phyloP scores from a whole-genome alignment of 352 stramenopile genomes.

The Pseudoperonospora humuli region DNA sequence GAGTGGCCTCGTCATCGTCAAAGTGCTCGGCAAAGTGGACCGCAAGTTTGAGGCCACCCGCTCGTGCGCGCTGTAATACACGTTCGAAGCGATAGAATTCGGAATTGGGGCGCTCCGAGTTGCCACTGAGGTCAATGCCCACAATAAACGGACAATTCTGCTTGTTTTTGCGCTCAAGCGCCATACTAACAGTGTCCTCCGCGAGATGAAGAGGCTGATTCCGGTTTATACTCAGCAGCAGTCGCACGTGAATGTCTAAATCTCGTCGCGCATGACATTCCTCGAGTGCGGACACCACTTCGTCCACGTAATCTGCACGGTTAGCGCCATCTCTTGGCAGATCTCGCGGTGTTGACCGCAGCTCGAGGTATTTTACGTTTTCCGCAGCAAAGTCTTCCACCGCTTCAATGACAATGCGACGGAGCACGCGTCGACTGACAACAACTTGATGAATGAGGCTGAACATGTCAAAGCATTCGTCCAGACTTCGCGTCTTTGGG shows the following conservation, averaged over 20 bases:
- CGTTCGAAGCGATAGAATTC: slow-evolving; percentile 82
- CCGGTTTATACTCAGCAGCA: slow-evolving; percentile 79
- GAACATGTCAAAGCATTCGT: slow-evolving; percentile 88
- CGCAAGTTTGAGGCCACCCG: slow-evolving; percentile 74
- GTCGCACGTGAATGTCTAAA: slow-evolving; percentile 60
- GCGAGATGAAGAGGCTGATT: slow-evolving; percentile 59
- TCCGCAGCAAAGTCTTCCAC: slow-evolving; percentile 79
- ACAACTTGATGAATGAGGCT: slow-evolving; percentile 78
- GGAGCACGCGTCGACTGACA: slow-evolving; percentile 51
- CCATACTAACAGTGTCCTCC: slow-evolving; percentile 53
- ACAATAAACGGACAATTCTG: slow-evolving; percentile 51
- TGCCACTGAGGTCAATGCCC: slow-evolving; percentile 82
- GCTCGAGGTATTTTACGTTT: slow-evolving; percentile 80
- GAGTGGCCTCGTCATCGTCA: slow-evolving; percentile 65
- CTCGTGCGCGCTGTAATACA: slow-evolving; percentile 59
- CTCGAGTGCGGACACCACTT: slow-evolving; percentile 57
- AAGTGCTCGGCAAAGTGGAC: slow-evolving; percentile 91
- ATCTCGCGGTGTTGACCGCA: slow-evolving; percentile 71
- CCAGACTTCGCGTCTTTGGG: slow-evolving; percentile 46
- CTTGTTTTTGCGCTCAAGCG: slow-evolving; percentile 38
- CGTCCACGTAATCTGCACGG: slow-evolving; percentile 59
- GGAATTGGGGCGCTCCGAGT: slow-evolving; percentile 67
- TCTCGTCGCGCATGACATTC: slow-evolving; percentile 48
- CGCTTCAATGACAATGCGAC: slow-evolving; percentile 61
- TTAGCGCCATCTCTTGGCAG: slow-evolving; percentile 47